A percentile compares a stretch with the other conserved stretches of the same genome.
Conservation (phyloP, 345 rosid genomes). For the Mangifera indica region DNA sequence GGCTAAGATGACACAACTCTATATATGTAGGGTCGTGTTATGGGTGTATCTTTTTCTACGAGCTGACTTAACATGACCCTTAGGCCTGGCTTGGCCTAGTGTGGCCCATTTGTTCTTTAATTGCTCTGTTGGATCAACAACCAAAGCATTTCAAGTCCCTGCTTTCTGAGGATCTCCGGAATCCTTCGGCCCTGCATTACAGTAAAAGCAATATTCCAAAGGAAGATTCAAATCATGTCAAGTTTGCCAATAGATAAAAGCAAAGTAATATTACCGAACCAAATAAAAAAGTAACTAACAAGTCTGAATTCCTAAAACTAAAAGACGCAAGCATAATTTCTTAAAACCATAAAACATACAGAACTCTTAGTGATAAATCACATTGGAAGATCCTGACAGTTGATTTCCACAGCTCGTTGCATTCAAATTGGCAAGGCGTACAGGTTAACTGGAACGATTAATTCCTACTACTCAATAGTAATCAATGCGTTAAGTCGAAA, state of each 20-base stretch:
- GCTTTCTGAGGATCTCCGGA: constrained; percentile 48
- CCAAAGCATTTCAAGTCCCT: constrained; percentile 59
- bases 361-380: neutral
- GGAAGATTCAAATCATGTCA: no score
- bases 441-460: constrained; percentile 41
- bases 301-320: neutral
- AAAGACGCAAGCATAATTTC: neutral
- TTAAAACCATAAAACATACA: neutral
- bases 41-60: no score
- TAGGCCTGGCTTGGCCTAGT: no score
- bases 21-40: no score
- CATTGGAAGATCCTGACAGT: constrained; percentile 42
- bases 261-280: no score
- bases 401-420: constrained; percentile 32
- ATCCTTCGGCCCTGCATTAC: constrained; percentile 58
- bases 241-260: no score
- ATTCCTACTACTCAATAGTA: constrained; percentile 59
- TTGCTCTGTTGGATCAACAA: constrained; percentile 80
- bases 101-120: no score
- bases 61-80: no score
- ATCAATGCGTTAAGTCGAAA: constrained; percentile 39
- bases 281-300: no score
- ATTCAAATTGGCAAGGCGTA: constrained; percentile 39
- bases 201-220: constrained; percentile 1
- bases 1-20: no score